A percentile compares a stretch with the other conserved stretches of the same genome.
Evolutionary conservation across 192 early-diverging fungal genomes (phyloP).

Genomic region (Coemansia sp.): DNA sequence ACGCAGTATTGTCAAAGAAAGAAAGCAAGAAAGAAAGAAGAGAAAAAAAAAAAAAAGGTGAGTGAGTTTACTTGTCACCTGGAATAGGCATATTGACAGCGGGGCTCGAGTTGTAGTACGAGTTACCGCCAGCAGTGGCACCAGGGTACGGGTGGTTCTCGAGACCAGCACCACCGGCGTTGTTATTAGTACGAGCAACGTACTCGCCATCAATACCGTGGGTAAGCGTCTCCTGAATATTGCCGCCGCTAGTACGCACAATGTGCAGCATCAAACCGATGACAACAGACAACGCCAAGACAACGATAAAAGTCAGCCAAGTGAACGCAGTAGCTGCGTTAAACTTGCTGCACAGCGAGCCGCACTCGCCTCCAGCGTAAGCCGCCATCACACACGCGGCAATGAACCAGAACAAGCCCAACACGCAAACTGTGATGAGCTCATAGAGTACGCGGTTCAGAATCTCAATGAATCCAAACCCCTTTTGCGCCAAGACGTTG

Average conservation of each 20-base stretch:
- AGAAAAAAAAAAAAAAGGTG: constrained; percentile 9
- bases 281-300: constrained; percentile 16
- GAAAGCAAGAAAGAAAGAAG: too few relatives aligned
- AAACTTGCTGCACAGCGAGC: constrained; percentile 30
- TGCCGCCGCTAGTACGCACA: constrained; percentile 29
- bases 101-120: constrained; percentile 42
- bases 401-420: constrained; percentile 37
- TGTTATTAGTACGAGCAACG: background rate
- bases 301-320: constrained; percentile 36
- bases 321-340: constrained; percentile 43
- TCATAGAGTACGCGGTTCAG: constrained; percentile 35
- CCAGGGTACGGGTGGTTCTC: constrained; percentile 20
- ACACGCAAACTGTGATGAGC: constrained; percentile 4
- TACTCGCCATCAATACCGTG: constrained; percentile 31
- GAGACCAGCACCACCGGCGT: constrained; percentile 19
- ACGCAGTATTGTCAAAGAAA: constrained; percentile 9
- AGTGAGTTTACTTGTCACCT: constrained; percentile 9
- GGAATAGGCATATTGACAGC: constrained; percentile 43
- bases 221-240: constrained; percentile 15
- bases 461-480: constrained; percentile 12
- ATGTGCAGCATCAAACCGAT: constrained; percentile 24
- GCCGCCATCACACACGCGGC: constrained; percentile 45
- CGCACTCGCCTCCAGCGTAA: constrained; percentile 26
- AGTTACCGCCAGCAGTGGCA: constrained; percentile 15
- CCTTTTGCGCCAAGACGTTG: constrained; percentile 17